phyloP scores from a whole-genome alignment of 257 asterid genomes.

The Ophiorrhiza pumila region DNA sequence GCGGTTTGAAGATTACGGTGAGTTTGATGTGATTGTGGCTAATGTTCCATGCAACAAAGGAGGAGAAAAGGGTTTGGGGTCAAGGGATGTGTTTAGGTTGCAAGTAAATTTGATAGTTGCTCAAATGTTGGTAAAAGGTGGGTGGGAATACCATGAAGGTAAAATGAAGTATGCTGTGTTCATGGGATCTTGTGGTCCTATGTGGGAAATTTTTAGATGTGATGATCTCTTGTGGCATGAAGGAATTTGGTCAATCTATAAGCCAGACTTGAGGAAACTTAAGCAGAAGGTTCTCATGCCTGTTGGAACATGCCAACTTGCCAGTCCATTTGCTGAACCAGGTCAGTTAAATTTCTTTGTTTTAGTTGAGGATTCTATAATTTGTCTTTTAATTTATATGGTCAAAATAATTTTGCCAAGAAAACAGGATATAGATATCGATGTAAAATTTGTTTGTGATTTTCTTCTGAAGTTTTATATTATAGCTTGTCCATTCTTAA shows the following conservation, averaged over 20 bases:
- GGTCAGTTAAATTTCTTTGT: constrained; percentile 29
- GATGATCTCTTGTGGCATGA: constrained; percentile 59
- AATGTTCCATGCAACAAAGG: constrained; percentile 41
- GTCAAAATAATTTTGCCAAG: neutral
- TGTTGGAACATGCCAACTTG: constrained; percentile 64
- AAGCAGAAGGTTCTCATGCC: constrained; percentile 60
- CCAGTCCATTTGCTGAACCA: constrained; percentile 38
- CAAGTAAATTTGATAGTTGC: constrained; percentile 77
- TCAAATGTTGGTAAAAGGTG: constrained; percentile 53
- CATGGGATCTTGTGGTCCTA: constrained; percentile 56
- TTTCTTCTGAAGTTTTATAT: neutral
- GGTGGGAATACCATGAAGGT: constrained; percentile 22
- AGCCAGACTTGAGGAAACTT: constrained; percentile 43
- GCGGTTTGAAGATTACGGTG: constrained; percentile 27
- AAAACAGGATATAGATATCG: no score
- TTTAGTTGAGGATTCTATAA: neutral
- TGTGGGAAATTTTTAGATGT: constrained; percentile 79
- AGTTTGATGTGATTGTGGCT: constrained; percentile 58
- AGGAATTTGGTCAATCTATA: constrained; percentile 45
- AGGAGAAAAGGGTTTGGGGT: constrained; percentile 19
- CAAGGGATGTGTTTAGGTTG: constrained; percentile 63
- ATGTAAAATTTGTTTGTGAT: no score
- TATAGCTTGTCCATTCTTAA: neutral
- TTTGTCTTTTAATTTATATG: neutral
- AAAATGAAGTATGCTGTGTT: constrained; percentile 44